Evolutionary conservation across 1,284 basidiomycete genomes (phyloP).

Genomic region (Moniliella sp.): DNA sequence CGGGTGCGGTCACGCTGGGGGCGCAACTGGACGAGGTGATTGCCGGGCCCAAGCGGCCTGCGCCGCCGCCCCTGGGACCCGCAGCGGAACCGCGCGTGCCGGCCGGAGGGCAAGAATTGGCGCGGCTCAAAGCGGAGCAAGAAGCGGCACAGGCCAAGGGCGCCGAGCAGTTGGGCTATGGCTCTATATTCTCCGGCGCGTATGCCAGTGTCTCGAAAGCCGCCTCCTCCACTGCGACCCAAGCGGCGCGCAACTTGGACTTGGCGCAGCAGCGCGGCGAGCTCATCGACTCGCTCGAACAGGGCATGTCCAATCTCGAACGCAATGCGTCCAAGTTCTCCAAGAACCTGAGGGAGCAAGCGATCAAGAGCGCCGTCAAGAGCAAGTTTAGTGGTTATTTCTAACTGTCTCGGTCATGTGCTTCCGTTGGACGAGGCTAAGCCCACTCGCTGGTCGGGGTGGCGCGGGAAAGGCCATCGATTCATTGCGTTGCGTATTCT

Average conservation of each 20-base stretch:
- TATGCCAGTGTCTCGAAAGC: neutral
- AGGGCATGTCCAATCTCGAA: neutral
- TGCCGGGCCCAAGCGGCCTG: slow-evolving; percentile 12
- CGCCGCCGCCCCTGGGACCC: slow-evolving; percentile 1
- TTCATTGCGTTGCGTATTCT: too few relatives aligned
- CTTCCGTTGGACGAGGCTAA: too few relatives aligned
- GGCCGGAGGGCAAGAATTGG: too few relatives aligned
- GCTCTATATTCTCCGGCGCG: too few relatives aligned
- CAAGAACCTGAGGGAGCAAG: neutral
- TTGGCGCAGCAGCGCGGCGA: neutral
- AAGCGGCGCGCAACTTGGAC: neutral
- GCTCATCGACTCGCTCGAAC: neutral
- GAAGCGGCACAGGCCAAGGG: neutral
- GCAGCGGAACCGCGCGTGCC: neutral
- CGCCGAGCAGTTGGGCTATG: neutral
- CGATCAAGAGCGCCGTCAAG: neutral
- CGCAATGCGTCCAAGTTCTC: neutral
- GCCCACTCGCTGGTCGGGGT: too few relatives aligned
- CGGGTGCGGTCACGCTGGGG: slow-evolving; percentile 10
- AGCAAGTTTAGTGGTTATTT: too few relatives aligned
- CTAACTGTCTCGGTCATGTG: too few relatives aligned
- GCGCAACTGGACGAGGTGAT: slow-evolving; percentile 14
- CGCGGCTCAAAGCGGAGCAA: too few relatives aligned
- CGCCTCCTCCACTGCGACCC: neutral
- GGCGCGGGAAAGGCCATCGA: too few relatives aligned